phyloP scores from a whole-genome alignment of 768 basidiomycete genomes.

The Phlegmacium glaucopus region DNA sequence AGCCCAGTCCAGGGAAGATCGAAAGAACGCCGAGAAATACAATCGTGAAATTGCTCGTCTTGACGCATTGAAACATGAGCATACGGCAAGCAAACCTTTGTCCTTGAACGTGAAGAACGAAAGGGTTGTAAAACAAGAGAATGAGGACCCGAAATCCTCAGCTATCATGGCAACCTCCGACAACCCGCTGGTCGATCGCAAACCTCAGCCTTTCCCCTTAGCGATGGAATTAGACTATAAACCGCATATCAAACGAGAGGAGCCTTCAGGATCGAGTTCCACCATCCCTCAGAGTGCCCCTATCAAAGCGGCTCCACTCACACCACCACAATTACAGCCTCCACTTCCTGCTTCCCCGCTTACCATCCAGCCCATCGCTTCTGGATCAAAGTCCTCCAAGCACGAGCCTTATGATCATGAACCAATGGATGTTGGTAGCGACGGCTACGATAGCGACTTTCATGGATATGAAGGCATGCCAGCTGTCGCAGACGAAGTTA shows the following conservation, averaged over 20 bases:
- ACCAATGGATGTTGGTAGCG: constrained; percentile 1
- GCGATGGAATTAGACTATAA: constrained; percentile 12
- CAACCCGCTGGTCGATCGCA: neutral
- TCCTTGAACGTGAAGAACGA: neutral
- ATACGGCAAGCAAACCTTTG: neutral
- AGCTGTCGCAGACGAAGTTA: constrained; percentile 9
- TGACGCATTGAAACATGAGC: neutral
- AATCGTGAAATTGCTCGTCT: constrained; percentile 4
- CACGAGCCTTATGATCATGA: too few species aligned
- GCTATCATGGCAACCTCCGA: too few species aligned
- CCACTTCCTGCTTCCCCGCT: too few species aligned
- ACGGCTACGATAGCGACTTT: constrained; percentile 17
- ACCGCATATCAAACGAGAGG: constrained; percentile 1
- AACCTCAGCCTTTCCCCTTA: constrained; percentile 1
- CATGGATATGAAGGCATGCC: constrained; percentile 3
- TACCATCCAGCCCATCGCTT: too few species aligned
- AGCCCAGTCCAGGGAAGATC: neutral
- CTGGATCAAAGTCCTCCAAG: too few species aligned
- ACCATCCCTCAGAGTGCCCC: neutral
- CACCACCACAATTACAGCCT: too few species aligned
- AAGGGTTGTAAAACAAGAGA: too few species aligned
- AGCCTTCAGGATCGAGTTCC: neutral
- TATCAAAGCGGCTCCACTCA: too few species aligned
- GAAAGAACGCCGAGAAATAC: neutral
- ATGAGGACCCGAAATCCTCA: too few species aligned